These are phyloP conservation scores for Alternaria novae-zelandiae DNA, from an alignment of 2,329 filamentous ascomycete genomes.

Conservation along the genomic window DNA sequence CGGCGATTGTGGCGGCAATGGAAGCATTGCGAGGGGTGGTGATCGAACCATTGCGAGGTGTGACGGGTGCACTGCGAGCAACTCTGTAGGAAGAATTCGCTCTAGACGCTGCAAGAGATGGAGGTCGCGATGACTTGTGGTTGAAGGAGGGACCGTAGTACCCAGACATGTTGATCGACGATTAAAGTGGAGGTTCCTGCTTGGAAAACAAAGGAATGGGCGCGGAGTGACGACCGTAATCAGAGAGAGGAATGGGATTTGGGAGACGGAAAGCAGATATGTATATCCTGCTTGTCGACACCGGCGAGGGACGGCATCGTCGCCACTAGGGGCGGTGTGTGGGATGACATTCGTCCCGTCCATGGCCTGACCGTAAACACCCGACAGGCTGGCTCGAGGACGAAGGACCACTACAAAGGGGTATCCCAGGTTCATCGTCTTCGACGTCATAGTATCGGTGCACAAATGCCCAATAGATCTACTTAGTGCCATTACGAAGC, in stretches of 20 bases:
- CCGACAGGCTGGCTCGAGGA: conserved; percentile 6
- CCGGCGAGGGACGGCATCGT: conserved; percentile 9
- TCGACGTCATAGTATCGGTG: conserved; percentile 4
- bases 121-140: conserved; percentile 13
- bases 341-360: neutral
- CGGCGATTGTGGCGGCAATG: conserved; percentile 13
- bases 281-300: neutral
- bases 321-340: conserved; percentile 5
- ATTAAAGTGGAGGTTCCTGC: neutral
- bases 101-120: conserved; percentile 20
- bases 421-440: neutral
- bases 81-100: conserved; percentile 20
- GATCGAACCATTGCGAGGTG: conserved; percentile 20
- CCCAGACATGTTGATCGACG: conserved; percentile 16
- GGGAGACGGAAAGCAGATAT: conserved; percentile 1
- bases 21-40: conserved; percentile 19
- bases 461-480: neutral
- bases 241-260: neutral
- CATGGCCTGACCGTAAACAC: conserved; percentile 12
- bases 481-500: neutral
- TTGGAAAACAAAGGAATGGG: conserved; percentile 2
- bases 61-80: conserved; percentile 16
- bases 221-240: neutral
- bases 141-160: conserved; percentile 26
- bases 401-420: neutral